Evolutionary conservation across 2,329 filamentous ascomycete species (phyloP).

Genomic region (Paracoccidioides lutzii): DNA sequence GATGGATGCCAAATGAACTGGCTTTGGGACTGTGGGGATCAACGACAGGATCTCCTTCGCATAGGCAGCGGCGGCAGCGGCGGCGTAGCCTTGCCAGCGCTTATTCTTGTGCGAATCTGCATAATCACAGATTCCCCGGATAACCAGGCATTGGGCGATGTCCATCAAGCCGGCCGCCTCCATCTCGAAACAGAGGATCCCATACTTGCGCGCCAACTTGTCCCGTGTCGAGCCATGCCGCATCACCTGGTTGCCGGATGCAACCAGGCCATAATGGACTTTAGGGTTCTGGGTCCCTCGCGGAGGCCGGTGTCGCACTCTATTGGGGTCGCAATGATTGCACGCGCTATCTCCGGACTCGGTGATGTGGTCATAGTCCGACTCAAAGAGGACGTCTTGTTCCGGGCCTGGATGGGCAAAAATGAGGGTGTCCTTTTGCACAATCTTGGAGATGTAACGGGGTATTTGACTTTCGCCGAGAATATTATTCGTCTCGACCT

Average conservation of each 20-base stretch:
- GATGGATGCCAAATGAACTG: slow-evolving; percentile 7
- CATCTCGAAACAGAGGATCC: slow-evolving; percentile 21
- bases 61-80: slow-evolving; percentile 20
- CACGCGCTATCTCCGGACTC: not conserved
- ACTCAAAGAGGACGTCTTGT: slow-evolving; percentile 15
- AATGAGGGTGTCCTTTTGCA: slow-evolving; percentile 11
- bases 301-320: not conserved
- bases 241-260: slow-evolving; percentile 17
- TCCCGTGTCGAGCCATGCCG: slow-evolving; percentile 11
- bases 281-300: not conserved
- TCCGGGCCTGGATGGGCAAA: slow-evolving; percentile 6
- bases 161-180: slow-evolving; percentile 19
- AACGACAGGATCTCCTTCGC: slow-evolving; percentile 13
- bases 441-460: slow-evolving; percentile 10
- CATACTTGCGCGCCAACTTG: slow-evolving; percentile 6
- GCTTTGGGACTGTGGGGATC: not conserved
- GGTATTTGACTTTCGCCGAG: slow-evolving; percentile 10
- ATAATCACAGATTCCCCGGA: slow-evolving; percentile 33
- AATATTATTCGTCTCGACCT: slow-evolving; percentile 12
- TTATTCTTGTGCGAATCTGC: slow-evolving; percentile 30
- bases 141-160: slow-evolving; percentile 24
- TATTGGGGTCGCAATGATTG: not conserved
- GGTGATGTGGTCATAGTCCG: slow-evolving; percentile 11
- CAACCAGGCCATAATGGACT: slow-evolving; percentile 17
- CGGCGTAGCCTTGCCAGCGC: slow-evolving; percentile 26